Percentiles rank a stretch among this genome's conserved stretches.
Evolutionary conservation across 1,139 yeast genomes (phyloP).

Genomic region (Lodderomyces orthopsilosis): DNA sequence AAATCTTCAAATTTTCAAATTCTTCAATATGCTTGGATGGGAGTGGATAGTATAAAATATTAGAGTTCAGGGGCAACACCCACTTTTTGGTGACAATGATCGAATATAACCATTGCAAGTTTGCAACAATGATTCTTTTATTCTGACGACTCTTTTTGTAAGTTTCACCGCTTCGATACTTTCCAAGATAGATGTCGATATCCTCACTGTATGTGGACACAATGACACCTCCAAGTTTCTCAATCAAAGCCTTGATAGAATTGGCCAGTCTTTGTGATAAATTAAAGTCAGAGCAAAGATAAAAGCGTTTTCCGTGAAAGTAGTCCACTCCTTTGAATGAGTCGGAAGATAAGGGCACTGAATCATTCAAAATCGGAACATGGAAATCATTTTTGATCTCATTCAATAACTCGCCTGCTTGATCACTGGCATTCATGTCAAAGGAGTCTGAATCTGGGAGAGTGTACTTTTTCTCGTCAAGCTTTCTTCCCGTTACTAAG

Average conservation of each 20-base stretch:
- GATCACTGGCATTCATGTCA: slow-evolving; percentile 3
- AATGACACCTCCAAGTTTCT: slow-evolving; percentile 33
- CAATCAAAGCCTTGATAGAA: slow-evolving; percentile 28
- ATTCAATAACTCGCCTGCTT: slow-evolving; percentile 6
- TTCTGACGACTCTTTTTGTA: slow-evolving; percentile 27
- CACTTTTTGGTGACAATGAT: slow-evolving; percentile 57
- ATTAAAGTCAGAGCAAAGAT: slow-evolving; percentile 31
- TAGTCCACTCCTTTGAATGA: slow-evolving; percentile 12
- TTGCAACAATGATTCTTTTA: slow-evolving; percentile 51
- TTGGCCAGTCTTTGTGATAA: slow-evolving; percentile 29
- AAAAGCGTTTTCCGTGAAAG: slow-evolving; percentile 27
- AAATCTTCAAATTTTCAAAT: slow-evolving; percentile 52
- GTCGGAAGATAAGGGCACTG: slow-evolving; percentile 7
- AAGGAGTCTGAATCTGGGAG: slow-evolving; percentile 31
- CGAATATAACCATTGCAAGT: slow-evolving; percentile 70
- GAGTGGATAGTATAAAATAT: slow-evolving; percentile 71
- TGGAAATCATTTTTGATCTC: slow-evolving; percentile 1
- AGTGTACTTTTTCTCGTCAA: slow-evolving; percentile 55
- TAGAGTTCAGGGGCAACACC: slow-evolving; percentile 52
- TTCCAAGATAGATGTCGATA: slow-evolving; percentile 66
- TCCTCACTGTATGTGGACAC: slow-evolving; percentile 17
- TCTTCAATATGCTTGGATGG: slow-evolving; percentile 52
- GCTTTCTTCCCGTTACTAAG: slow-evolving; percentile 47
- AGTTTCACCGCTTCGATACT: slow-evolving; percentile 56
- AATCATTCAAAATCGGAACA: slow-evolving; percentile 12